phyloP scores from a whole-genome alignment of 2,329 filamentous ascomycete genomes.

The Ophiobolus disseminans region DNA sequence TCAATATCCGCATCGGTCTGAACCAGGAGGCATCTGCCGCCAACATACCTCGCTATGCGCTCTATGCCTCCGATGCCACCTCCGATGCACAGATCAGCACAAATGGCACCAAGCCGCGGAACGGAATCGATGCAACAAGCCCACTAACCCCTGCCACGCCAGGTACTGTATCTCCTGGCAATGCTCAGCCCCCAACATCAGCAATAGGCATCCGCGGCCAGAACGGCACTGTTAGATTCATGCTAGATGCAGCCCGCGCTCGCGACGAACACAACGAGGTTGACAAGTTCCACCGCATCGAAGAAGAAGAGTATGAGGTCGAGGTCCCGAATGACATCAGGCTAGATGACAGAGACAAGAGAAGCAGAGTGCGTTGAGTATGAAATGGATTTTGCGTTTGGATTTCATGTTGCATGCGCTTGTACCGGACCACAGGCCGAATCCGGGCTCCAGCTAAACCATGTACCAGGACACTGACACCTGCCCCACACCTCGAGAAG shows the following conservation, averaged over 20 bases:
- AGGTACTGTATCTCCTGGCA: constrained; percentile 51
- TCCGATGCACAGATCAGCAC: constrained; percentile 17
- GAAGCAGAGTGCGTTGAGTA: constrained; percentile 42
- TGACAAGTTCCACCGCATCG: constrained; percentile 71
- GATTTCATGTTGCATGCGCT: constrained; percentile 4
- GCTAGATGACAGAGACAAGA: constrained; percentile 26
- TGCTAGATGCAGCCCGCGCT: constrained; percentile 81
- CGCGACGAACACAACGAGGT: constrained; percentile 73
- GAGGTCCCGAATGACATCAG: constrained; percentile 57
- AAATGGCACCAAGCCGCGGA: constrained; percentile 40
- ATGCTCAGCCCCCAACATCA: constrained; percentile 44
- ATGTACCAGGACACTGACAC: background rate
- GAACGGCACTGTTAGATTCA: constrained; percentile 85
- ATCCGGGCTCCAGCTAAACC: background rate
- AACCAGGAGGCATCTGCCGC: constrained; percentile 78
- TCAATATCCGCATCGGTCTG: constrained; percentile 83
- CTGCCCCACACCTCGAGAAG: background rate
- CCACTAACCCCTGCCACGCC: constrained; percentile 54
- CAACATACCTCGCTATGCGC: constrained; percentile 67
- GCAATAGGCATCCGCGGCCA: constrained; percentile 51
- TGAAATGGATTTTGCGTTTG: constrained; percentile 21
- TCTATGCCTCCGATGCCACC: constrained; percentile 43
- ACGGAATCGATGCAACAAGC: constrained; percentile 43
- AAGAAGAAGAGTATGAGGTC: constrained; percentile 80
- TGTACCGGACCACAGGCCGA: background rate